Base-by-base conservation (phyloP, 805 yeast species). In the Wickerhamiella domercqiae region DNA sequence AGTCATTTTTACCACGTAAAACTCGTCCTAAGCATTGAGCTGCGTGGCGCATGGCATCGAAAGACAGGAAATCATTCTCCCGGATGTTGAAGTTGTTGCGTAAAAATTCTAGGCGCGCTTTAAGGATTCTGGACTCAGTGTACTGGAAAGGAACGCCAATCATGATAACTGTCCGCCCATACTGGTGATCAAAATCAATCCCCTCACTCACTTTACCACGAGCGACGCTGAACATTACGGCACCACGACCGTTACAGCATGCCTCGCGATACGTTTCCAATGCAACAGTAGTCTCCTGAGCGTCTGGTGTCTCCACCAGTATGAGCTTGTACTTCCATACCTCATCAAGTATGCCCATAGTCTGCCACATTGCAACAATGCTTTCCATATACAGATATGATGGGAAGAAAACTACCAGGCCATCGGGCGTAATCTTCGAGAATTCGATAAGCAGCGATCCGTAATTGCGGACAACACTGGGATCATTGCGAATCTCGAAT, bases 21-120 rank as follows among this genome's bases (percentile, higher is more conserved):
- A 90, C 98, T 54, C 99, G 74, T 7, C 99, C 99, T 52, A 90
- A 61, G 60, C 99, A 90, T 58, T 90, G 99, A 0, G 99, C 97
- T 3, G 97, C 99, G 61, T 90, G 99, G 54, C 99, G 73, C 98
- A 90, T 90, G 11, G 99, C 99, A 60, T 90, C 99, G 66, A 90
- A 90, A 7, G 97, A 86, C 28, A 90, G 56, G 54, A 90, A 90
- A 52, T 90, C 98, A 53, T 82, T 84, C 52, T 90, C 98, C 45
- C 83, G 70, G 39, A 90, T 87, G 50, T 84, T 93, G 55, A 73
- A 87, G 51, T 84, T 86, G 54, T 90, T 97, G 47, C 97, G 67
- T 55, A 90, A 59, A 51, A 90, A 90, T 59, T 90, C 98, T 32
- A 90, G 63, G 36, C 99, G 70, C 0, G 99, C 98, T 50, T 90